Conservation (phyloP, 495 filamentous ascomycete genomes). For the Hapsidospora chrysogenum region DNA sequence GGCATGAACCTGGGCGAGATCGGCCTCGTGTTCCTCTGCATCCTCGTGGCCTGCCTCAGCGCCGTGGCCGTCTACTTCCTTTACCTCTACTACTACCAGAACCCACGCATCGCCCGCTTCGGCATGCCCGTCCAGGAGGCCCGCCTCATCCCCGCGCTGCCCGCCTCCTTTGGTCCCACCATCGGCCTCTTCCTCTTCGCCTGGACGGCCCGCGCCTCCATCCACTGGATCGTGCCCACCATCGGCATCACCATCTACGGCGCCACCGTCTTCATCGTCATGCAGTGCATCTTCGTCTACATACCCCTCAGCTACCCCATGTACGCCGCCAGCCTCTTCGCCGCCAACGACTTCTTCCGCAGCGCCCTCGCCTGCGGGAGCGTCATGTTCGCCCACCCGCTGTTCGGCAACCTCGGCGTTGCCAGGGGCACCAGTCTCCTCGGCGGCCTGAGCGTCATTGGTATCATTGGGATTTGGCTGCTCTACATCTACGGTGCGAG, state of each 20-base stretch:
- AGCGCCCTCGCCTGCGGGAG: slow-evolving; percentile 37
- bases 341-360: slow-evolving; percentile 43
- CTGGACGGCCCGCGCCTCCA: slow-evolving; percentile 35
- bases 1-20: slow-evolving; percentile 41
- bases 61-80: slow-evolving; percentile 31
- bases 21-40: slow-evolving; percentile 48
- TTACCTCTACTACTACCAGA: slow-evolving; percentile 34
- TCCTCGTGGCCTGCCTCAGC: slow-evolving; percentile 39
- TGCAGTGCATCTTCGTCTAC: slow-evolving; percentile 52
- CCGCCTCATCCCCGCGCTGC: slow-evolving; percentile 37
- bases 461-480: slow-evolving; percentile 37
- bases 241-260: slow-evolving; percentile 43
- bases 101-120: slow-evolving; percentile 15
- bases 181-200: slow-evolving; percentile 48
- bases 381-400: slow-evolving; percentile 37
- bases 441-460: slow-evolving; percentile 36
- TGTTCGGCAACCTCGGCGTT: slow-evolving; percentile 42
- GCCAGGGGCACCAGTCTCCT: slow-evolving; percentile 36
- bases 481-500: slow-evolving; percentile 35
- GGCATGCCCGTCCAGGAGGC: slow-evolving; percentile 35
- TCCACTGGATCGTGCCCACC: slow-evolving; percentile 46
- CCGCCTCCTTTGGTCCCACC: slow-evolving; percentile 34
- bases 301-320: slow-evolving; percentile 43
- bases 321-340: slow-evolving; percentile 45
- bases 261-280: slow-evolving; percentile 20